Base-by-base conservation (phyloP, 2,329 filamentous ascomycete genomes). In the Hypomyces rosellus region DNA sequence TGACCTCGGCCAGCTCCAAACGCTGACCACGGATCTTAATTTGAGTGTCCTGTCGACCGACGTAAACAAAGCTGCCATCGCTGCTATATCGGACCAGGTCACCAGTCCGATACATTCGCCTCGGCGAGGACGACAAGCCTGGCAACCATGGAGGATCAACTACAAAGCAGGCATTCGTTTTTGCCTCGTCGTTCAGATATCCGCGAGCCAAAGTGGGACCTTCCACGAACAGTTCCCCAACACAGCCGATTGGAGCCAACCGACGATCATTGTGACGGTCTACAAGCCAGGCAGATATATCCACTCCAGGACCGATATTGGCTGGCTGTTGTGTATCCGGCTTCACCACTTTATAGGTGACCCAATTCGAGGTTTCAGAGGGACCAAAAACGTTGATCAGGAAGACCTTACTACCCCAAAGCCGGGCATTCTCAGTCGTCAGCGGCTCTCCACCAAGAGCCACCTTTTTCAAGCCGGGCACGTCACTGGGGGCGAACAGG, bases 91-190 rank as follows among this genome's bases (percentile, higher is more conserved):
- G 46, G 2, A 57, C 58, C 14, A 56, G 38, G 38, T 61, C 59
- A 12, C 59, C 59, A 1, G 59, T 57, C 34, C 42, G 52, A 45
- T 61, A 58, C 14, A 54, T 14, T 42, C 20, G 15, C 25, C 15
- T 43, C 41, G 41, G 18, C 41, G 3, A 12, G 43, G 25, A 22
- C 43, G 22, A 20, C 18, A 9, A 12, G 61, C 59, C 57, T 11
- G 66, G 58, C 4, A 73, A 63, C 75, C 76, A 81, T 4, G 58
- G 59, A 5, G 74, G 75, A 46, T 75, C 66, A 13, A 65, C 62
- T 42, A 82, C 72, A 54, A 82, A 83, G 0, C 68, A 69, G 25
- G 68, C 70, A 12, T 65, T 66, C 0, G 77, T 81, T 58, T 77
- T 78, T 42, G 69, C 65, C 0, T 65, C 63, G 38, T 81, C 74